These are phyloP conservation scores for Aureobasidium sp. DNA, from an alignment of 2,329 filamentous ascomycete species.

Conservation along the genomic window DNA sequence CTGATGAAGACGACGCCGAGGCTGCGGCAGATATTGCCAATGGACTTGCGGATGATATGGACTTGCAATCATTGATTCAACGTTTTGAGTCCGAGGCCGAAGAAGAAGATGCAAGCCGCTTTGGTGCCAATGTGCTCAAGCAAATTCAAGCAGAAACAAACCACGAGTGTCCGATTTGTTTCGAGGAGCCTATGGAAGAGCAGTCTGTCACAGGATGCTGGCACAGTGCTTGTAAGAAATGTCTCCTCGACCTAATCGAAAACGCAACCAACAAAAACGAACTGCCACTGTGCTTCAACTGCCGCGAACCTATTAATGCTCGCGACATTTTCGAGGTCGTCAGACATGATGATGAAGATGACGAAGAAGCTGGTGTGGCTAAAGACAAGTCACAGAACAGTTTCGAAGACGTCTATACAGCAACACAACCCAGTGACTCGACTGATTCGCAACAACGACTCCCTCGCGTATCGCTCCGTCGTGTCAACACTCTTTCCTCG, in stretches of 20 bases:
- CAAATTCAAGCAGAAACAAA: conserved; percentile 87
- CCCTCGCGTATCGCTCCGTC: conserved; percentile 53
- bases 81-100: conserved; percentile 61
- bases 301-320: conserved; percentile 71
- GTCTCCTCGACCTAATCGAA: conserved; percentile 80
- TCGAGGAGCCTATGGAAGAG: conserved; percentile 91
- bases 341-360: conserved; percentile 57
- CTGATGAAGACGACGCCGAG: conserved; percentile 79
- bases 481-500: conserved; percentile 63
- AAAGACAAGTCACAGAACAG: conserved; percentile 6
- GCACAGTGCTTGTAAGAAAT: conserved; percentile 95
- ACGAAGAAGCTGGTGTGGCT: conserved; percentile 23
- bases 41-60: conserved; percentile 91
- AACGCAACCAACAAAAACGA: conserved; percentile 74
- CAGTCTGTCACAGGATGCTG: conserved; percentile 94
- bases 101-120: conserved; percentile 59
- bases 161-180: conserved; percentile 89
- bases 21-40: conserved; percentile 70
- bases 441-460: conserved; percentile 27
- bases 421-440: conserved; percentile 23
- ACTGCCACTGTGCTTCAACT: conserved; percentile 80
- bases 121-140: conserved; percentile 77
- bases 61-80: conserved; percentile 76
- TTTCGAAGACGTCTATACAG: conserved; percentile 32
- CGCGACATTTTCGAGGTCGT: conserved; percentile 91